Base-by-base conservation (phyloP, 2,329 filamentous ascomycete species). In the Diplodia intermedia region DNA sequence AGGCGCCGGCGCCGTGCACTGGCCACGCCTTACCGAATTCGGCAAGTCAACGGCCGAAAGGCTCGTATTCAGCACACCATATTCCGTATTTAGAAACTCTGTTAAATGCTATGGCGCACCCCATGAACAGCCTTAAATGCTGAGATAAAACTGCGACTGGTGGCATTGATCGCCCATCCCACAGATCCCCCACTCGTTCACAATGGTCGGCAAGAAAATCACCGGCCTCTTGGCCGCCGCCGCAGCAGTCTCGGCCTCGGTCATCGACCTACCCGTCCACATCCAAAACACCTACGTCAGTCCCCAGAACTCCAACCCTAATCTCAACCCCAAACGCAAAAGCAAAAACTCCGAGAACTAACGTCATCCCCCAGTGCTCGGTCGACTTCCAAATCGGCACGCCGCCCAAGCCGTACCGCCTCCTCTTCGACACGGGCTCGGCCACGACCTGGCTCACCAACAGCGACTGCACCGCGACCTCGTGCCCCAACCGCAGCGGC, bases 391-490 rank as follows among this genome's bases (percentile, higher is more conserved):
- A 26, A 1, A 33, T 54, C 31, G 70, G 72, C 29, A 72, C 71
- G 31, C 71, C 72, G 2, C 54, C 69, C 1, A 70, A 68, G n/a
- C 66, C 69, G 14, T 71, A 72, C 61, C 62, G 54, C 4, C 57
- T 72, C 6, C 15, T 70, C 7, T 71, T 73, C 66, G 72, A 73
- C 53, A 73, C 72, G 3, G 70, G 72, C 33, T 72, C 70, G 2
- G 68, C 70, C 4, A 67, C 71, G 6, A 43, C 63, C 4, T 73
- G 70, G 69, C 36, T 72, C 8, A 54, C 69, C n/a, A 70, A 65
- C n/a, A 70, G 67, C 7, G 56, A 68, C 50, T 73, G 71, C 69
- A 73, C 69, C 5, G 56, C 38, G 0, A 29, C 29, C 0, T 70
- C 71, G 0, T 73, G 72, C 49, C 70, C 67, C 6, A 66, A 71